Evolutionary conservation across 441 rosid genomes (phyloP).

Genomic region (Biscutella laevigata): DNA sequence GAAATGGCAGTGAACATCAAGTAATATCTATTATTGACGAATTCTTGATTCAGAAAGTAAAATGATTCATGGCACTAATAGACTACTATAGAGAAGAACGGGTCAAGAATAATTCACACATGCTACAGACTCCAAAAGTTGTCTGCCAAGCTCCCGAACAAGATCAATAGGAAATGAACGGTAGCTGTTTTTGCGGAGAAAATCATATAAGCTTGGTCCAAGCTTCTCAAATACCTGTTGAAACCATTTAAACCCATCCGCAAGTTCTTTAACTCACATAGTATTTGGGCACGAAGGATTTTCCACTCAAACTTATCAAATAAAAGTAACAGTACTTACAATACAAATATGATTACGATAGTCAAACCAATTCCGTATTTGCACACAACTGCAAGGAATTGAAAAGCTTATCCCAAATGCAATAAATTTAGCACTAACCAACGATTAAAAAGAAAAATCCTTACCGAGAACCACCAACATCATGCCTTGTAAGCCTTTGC

Average conservation of each 20-base stretch:
- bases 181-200: conserved; percentile 90
- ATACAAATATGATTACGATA: conserved; percentile 97
- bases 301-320: conserved; percentile 48
- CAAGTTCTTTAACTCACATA: conserved; percentile 58
- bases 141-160: conserved; percentile 97
- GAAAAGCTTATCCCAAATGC: conserved; percentile 51
- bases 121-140: conserved; percentile 97
- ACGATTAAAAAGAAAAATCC: conserved; percentile 19
- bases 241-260: conserved; percentile 72
- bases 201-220: conserved; percentile 97
- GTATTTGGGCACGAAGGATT: conserved; percentile 27
- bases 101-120: conserved; percentile 76
- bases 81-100: conserved; percentile 36
- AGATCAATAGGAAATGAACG: conserved; percentile 94
- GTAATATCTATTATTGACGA: conserved; percentile 5
- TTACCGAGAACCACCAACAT: conserved; percentile 65
- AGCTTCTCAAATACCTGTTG: conserved; percentile 98
- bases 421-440: conserved; percentile 27
- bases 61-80: conserved; percentile 19
- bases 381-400: conserved; percentile 97
- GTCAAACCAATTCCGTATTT: conserved; percentile 98
- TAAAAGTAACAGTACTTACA: conserved; percentile 69
- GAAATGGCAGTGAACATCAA: neutral
- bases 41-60: neutral
- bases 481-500: conserved; percentile 76